Percentiles rank a stretch among this genome's conserved stretches.
Conservation (phyloP, 768 basidiomycete genomes). For the Calvatia gigantea region DNA sequence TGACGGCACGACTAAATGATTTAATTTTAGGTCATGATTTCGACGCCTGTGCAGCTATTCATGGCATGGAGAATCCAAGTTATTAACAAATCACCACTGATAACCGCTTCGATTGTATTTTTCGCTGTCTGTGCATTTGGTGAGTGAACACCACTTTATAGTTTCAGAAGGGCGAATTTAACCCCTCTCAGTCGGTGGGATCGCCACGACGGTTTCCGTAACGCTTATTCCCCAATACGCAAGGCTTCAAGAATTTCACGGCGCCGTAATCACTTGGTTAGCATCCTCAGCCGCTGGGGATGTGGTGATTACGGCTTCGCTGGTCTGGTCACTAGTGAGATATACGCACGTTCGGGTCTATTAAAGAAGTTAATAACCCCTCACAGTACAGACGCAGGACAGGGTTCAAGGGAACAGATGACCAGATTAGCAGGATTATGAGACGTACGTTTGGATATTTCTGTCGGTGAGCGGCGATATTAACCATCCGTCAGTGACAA, state of each 20-base stretch:
- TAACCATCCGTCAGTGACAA: constrained; percentile 27
- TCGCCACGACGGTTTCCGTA: constrained; percentile 6
- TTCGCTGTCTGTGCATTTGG: constrained; percentile 29
- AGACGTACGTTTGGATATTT: constrained; percentile 6
- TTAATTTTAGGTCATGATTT: constrained; percentile 31
- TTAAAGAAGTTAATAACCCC: constrained; percentile 21
- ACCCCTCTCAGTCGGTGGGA: not conserved
- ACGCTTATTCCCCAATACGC: constrained; percentile 5
- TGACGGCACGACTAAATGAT: not conserved
- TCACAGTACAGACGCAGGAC: constrained; percentile 32
- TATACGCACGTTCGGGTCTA: constrained; percentile 18
- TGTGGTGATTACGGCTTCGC: constrained; percentile 38
- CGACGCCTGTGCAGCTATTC: constrained; percentile 38
- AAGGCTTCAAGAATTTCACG: constrained; percentile 24
- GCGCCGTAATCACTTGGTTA: constrained; percentile 40
- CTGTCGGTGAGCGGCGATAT: not conserved
- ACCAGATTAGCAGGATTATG: constrained; percentile 33
- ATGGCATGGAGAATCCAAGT: constrained; percentile 36
- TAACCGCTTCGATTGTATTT: constrained; percentile 24
- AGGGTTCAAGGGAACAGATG: constrained; percentile 37
- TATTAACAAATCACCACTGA: constrained; percentile 25
- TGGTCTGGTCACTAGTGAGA: constrained; percentile 40
- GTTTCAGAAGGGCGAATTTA: not conserved
- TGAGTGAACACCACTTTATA: constrained; percentile 14
- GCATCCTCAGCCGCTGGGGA: constrained; percentile 40